Evolutionary conservation across 495 filamentous ascomycete species (phyloP).

Genomic region (Tuber calosporum): DNA sequence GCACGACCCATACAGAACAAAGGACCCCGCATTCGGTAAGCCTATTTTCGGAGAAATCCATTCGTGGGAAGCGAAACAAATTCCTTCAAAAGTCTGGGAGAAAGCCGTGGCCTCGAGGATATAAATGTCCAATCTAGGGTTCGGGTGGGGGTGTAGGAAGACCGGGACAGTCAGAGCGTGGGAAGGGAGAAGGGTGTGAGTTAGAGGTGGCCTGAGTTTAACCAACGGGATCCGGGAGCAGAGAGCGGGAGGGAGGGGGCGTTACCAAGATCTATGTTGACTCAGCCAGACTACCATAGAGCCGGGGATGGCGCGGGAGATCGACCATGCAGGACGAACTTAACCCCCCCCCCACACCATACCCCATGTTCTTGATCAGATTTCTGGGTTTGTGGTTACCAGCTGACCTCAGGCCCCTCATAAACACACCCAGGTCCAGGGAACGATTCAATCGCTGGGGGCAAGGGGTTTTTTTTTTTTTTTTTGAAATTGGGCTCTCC

Average conservation of each 20-base stretch:
- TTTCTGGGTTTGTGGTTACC: no score
- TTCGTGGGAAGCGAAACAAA: not conserved
- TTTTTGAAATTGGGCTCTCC: not conserved
- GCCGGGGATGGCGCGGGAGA: not conserved
- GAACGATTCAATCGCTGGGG: not conserved
- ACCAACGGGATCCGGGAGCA: not conserved
- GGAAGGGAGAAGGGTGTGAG: not conserved
- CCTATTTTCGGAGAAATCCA: not conserved
- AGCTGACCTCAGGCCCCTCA: not conserved
- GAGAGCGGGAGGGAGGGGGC: not conserved
- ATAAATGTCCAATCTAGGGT: not conserved
- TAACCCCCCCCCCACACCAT: not conserved
- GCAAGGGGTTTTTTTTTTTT: no score
- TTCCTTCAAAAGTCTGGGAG: not conserved
- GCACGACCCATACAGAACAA: not conserved
- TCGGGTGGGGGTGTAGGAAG: not conserved
- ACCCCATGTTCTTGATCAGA: not conserved
- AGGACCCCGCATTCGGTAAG: not conserved
- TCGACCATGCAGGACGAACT: not conserved
- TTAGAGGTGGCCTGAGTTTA: not conserved
- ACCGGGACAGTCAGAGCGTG: not conserved
- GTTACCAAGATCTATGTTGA: slow-evolving; percentile 1
- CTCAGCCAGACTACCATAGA: not conserved
- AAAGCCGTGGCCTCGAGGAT: not conserved
- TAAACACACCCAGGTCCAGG: not conserved